Evolutionary conservation across 2,329 filamentous ascomycete genomes (phyloP).

Genomic region (Penicillium sp.): DNA sequence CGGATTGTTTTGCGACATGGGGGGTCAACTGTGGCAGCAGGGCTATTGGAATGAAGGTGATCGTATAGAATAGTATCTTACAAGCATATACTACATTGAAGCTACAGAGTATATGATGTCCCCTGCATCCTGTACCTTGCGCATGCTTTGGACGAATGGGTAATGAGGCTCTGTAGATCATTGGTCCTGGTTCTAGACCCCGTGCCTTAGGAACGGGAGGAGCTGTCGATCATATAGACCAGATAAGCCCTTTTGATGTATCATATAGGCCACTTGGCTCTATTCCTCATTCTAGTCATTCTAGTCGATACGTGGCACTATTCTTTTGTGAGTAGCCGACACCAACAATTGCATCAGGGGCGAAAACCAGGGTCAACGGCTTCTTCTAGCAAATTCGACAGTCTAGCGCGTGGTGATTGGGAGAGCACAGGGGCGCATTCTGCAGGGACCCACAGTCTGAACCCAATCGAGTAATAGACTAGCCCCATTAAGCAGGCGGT

Average conservation of each 20-base stretch:
- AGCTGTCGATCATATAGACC: constrained; percentile 3
- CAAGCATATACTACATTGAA: background rate
- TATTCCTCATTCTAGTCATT: background rate
- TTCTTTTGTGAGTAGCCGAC: background rate
- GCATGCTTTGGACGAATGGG: background rate
- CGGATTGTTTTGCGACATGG: constrained; percentile 74
- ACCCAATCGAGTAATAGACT: background rate
- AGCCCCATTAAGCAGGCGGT: constrained; percentile 18
- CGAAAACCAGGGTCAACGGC: constrained; percentile 6
- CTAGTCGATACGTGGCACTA: constrained; percentile 3
- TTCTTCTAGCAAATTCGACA: constrained; percentile 34
- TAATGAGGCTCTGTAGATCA: constrained; percentile 18
- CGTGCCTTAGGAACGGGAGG: constrained; percentile 1
- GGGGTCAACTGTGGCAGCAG: constrained; percentile 82
- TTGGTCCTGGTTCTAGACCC: constrained; percentile 3
- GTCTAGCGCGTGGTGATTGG: constrained; percentile 18
- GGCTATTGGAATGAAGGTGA: constrained; percentile 60
- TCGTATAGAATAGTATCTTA: background rate
- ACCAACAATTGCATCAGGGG: background rate
- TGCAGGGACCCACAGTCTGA: constrained; percentile 5
- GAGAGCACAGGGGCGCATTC: background rate
- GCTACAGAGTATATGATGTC: background rate
- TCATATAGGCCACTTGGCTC: constrained; percentile 10
- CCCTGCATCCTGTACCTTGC: constrained; percentile 3
- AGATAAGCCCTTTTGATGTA: background rate